These are phyloP conservation scores for Globisporangium middletonii DNA, from an alignment of 352 stramenopile genomes.

Conservation along the genomic window DNA sequence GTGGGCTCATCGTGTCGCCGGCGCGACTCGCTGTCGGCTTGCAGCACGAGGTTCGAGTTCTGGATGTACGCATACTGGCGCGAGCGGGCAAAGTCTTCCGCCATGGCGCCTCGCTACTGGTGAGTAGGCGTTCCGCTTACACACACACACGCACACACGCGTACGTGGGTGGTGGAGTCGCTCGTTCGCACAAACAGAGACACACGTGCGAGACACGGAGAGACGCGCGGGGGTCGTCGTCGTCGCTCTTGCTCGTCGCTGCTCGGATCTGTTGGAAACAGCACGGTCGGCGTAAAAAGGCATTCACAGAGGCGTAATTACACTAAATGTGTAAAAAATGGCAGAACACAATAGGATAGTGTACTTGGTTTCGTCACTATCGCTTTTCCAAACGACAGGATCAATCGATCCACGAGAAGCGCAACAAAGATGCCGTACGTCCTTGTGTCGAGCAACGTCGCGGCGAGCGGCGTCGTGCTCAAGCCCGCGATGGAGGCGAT, in stretches of 20 bases:
- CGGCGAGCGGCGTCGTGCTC: constrained; percentile 21
- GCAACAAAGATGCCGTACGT: constrained; percentile 39
- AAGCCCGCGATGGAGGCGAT: constrained; percentile 26
- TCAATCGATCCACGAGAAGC: background rate
- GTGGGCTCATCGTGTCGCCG: constrained; percentile 77
- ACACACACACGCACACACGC: no score
- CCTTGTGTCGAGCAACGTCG: constrained; percentile 46
- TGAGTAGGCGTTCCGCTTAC: background rate
- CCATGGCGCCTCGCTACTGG: constrained; percentile 40
- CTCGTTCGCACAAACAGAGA: background rate
- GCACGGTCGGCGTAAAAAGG: no score
- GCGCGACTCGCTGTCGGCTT: constrained; percentile 85
- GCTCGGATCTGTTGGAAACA: background rate
- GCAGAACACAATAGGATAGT: no score
- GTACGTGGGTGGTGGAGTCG: no score
- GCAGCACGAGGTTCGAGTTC: constrained; percentile 94
- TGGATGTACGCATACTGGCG: constrained; percentile 90
- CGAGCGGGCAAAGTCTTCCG: constrained; percentile 85
- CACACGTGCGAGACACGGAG: background rate
- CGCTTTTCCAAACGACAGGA: background rate
- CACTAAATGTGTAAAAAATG: no score
- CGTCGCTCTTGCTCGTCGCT: background rate
- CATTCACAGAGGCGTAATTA: no score
- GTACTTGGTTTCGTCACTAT: background rate
- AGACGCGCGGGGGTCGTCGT: background rate